Conservation (phyloP, 2,329 filamentous ascomycete species). For the Rutstroemia sp. region DNA sequence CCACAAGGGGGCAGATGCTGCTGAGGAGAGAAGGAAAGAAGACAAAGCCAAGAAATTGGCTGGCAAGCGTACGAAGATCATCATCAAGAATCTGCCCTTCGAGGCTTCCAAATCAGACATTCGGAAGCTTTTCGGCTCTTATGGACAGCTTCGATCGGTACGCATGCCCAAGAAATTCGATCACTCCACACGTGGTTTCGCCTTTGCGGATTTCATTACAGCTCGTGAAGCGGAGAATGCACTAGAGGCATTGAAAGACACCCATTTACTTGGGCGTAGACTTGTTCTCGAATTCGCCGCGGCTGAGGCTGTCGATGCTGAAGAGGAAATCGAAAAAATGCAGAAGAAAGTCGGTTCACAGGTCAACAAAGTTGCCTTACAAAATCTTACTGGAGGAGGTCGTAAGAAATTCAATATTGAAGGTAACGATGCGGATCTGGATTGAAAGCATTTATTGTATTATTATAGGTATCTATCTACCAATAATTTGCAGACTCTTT, state of each 20-base stretch:
- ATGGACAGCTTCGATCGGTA: conserved; percentile 87
- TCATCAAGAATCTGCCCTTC: conserved; percentile 98
- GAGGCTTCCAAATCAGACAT: conserved; percentile 92
- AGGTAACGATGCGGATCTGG: conserved; percentile 53
- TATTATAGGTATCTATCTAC: conserved; percentile 11
- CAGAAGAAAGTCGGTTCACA: conserved; percentile 91
- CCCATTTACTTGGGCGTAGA: conserved; percentile 83
- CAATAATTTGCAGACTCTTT: conserved; percentile 14
- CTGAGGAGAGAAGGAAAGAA: conserved; percentile 75
- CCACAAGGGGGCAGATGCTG: conserved; percentile 80
- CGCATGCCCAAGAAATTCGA: conserved; percentile 95
- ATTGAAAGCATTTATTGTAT: conserved; percentile 17
- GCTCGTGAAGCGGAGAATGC: conserved; percentile 84
- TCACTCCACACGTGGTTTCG: conserved; percentile 81
- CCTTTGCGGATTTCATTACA: conserved; percentile 93
- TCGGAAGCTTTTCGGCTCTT: conserved; percentile 74
- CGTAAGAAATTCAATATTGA: conserved; percentile 85
- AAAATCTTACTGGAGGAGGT: conserved; percentile 76
- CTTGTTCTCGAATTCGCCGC: conserved; percentile 89
- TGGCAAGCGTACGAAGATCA: conserved; percentile 76
- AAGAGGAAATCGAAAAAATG: conserved; percentile 95
- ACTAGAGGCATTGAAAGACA: conserved; percentile 83
- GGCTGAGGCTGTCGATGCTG: conserved; percentile 80
- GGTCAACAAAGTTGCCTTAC: conserved; percentile 81
- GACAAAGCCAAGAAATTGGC: conserved; percentile 77